A percentile compares a stretch with the other conserved stretches of the same genome.
Conservation (phyloP, 192 early-diverging fungal species). For the Phlyctochytrium arcticum region DNA sequence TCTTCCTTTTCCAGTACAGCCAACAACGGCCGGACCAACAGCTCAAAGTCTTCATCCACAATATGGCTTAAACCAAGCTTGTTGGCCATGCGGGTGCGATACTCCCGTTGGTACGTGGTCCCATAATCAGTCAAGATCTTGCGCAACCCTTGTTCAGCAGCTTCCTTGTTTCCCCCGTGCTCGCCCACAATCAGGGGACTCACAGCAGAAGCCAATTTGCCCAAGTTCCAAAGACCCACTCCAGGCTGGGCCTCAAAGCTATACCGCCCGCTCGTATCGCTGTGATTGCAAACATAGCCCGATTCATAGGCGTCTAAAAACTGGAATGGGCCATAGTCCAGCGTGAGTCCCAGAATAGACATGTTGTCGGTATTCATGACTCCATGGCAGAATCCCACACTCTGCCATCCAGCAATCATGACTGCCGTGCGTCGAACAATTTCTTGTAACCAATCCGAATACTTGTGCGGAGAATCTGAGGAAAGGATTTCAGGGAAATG, state of each 20-base stretch:
- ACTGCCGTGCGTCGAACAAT: constrained; percentile 60
- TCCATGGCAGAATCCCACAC: constrained; percentile 71
- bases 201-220: constrained; percentile 63
- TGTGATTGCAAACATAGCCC: constrained; percentile 72
- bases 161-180: constrained; percentile 38
- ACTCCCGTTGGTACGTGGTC: constrained; percentile 44
- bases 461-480: constrained; percentile 32
- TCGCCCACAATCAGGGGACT: constrained; percentile 60
- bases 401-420: constrained; percentile 79
- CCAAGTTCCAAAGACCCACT: constrained; percentile 77
- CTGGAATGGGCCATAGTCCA: constrained; percentile 80
- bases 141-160: constrained; percentile 18
- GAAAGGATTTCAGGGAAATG: constrained; percentile 44
- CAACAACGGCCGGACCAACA: constrained; percentile 65
- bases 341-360: constrained; percentile 71
- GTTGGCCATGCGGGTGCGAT: constrained; percentile 56
- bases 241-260: constrained; percentile 73
- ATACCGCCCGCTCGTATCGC: constrained; percentile 72
- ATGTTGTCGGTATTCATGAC: constrained; percentile 94
- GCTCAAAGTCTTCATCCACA: constrained; percentile 45
- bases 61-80: constrained; percentile 35
- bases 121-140: constrained; percentile 52
- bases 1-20: constrained; percentile 56
- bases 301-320: constrained; percentile 78
- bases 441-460: constrained; percentile 52